These are phyloP conservation scores for Tubosaeta brunneosetosa DNA, from an alignment of 768 basidiomycete genomes.

Conservation along the genomic window DNA sequence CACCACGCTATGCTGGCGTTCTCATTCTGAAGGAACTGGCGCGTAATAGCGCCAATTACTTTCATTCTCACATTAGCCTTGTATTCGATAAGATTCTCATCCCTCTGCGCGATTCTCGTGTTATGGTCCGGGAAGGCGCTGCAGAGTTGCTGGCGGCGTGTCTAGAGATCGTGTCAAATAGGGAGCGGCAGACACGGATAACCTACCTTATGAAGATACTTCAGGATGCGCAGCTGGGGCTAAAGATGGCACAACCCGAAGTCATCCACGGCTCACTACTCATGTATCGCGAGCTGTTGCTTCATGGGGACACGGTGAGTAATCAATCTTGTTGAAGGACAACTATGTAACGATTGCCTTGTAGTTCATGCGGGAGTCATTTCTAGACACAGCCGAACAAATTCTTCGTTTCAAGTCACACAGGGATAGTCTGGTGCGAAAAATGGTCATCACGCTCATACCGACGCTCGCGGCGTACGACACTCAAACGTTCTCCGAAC, in stretches of 20 bases:
- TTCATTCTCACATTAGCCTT: conserved; percentile 80
- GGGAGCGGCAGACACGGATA: conserved; percentile 64
- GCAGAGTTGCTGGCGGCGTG: conserved; percentile 92
- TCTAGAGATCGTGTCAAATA: conserved; percentile 75
- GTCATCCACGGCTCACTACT: conserved; percentile 89
- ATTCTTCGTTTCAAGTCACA: conserved; percentile 86
- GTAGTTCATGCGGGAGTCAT: conserved; percentile 86
- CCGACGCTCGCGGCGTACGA: conserved; percentile 94
- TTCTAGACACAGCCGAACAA: conserved; percentile 82
- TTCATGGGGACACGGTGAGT: conserved; percentile 92
- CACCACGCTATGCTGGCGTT: conserved; percentile 88
- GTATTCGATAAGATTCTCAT: conserved; percentile 93
- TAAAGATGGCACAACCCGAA: conserved; percentile 79
- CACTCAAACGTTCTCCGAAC: conserved; percentile 84
- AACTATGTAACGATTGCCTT: conserved; percentile 2
- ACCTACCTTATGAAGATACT: conserved; percentile 77
- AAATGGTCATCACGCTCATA: conserved; percentile 93
- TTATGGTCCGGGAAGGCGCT: conserved; percentile 89
- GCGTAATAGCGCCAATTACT: conserved; percentile 79
- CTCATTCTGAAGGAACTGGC: conserved; percentile 93
- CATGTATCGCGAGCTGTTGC: conserved; percentile 84
- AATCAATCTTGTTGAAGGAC: neutral
- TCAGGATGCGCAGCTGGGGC: conserved; percentile 78
- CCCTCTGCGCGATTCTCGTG: conserved; percentile 81
- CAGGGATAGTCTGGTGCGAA: conserved; percentile 81